A percentile compares a stretch with the other conserved stretches of the same genome.
Evolutionary conservation across 306 rosid genomes (phyloP).

Genomic region (Cucurbita maxima): DNA sequence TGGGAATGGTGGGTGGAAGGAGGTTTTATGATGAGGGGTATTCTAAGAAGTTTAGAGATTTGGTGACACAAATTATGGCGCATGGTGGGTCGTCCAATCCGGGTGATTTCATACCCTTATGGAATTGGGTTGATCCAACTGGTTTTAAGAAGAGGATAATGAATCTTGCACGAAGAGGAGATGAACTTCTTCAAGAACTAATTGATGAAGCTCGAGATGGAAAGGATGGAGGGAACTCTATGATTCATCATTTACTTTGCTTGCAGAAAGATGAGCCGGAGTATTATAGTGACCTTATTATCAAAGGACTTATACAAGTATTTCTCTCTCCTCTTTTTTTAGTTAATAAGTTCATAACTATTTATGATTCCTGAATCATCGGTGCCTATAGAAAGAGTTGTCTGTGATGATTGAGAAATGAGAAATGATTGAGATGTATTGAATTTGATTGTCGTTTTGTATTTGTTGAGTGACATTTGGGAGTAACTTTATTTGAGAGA

Average conservation of each 20-base stretch:
- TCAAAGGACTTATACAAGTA: conserved; percentile 32
- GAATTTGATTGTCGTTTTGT: too few species aligned
- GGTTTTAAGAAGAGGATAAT: background rate
- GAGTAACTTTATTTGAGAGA: too few species aligned
- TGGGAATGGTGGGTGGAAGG: background rate
- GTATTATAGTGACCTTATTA: conserved; percentile 37
- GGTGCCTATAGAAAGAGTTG: too few species aligned
- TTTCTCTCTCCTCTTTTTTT: background rate
- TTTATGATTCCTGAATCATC: too few species aligned
- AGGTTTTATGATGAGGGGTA: background rate
- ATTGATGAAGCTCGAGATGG: conserved; percentile 30
- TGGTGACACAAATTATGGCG: background rate
- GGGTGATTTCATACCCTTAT: background rate
- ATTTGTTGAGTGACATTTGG: too few species aligned
- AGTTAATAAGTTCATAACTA: too few species aligned
- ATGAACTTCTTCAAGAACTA: conserved; percentile 28
- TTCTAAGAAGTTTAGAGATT: background rate
- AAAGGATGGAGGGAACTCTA: conserved; percentile 13
- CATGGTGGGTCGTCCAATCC: background rate
- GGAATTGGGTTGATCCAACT: background rate
- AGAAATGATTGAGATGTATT: too few species aligned
- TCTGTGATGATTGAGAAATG: too few species aligned
- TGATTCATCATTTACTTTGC: conserved; percentile 40
- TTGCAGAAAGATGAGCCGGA: conserved; percentile 32
- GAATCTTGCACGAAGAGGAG: background rate